phyloP scores from a whole-genome alignment of 2,329 filamentous ascomycete species.

The Colletotrichum magnum region DNA sequence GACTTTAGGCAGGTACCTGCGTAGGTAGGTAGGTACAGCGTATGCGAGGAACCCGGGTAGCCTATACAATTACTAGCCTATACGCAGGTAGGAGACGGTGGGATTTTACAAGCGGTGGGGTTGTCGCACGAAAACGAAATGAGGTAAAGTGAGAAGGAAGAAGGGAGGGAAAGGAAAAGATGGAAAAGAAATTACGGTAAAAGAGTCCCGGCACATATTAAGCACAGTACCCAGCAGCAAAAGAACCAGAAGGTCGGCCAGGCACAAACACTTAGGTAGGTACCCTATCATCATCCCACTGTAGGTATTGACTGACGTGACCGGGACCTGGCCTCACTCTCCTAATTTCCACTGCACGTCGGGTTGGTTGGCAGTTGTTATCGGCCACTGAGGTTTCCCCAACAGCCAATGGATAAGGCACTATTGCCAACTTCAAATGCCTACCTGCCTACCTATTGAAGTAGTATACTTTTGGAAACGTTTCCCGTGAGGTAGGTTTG shows the following conservation, averaged over 20 bases:
- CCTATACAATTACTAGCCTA: too few species aligned
- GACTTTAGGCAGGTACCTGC: too few species aligned
- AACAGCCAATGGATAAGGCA: too few species aligned
- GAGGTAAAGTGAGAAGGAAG: neutral
- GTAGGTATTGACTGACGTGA: neutral
- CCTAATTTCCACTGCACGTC: neutral
- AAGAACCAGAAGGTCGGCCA: neutral
- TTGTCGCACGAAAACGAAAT: neutral
- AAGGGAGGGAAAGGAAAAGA: neutral
- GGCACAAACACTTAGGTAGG: neutral
- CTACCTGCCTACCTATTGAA: too few species aligned
- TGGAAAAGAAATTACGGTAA: neutral
- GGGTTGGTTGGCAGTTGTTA: neutral
- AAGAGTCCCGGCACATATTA: neutral
- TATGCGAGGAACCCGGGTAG: too few species aligned
- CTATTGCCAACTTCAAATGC: too few species aligned
- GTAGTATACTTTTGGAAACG: too few species aligned
- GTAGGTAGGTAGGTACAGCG: too few species aligned
- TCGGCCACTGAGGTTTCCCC: too few species aligned
- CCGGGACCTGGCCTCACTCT: neutral
- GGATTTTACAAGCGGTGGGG: neutral
- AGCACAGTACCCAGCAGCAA: neutral
- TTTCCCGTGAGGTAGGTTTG: too few species aligned
- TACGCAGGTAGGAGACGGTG: too few species aligned
- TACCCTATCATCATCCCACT: too few species aligned